Evolutionary conservation across 2,329 filamentous ascomycete genomes (phyloP).

Genomic region (Orbilia brochopaga): DNA sequence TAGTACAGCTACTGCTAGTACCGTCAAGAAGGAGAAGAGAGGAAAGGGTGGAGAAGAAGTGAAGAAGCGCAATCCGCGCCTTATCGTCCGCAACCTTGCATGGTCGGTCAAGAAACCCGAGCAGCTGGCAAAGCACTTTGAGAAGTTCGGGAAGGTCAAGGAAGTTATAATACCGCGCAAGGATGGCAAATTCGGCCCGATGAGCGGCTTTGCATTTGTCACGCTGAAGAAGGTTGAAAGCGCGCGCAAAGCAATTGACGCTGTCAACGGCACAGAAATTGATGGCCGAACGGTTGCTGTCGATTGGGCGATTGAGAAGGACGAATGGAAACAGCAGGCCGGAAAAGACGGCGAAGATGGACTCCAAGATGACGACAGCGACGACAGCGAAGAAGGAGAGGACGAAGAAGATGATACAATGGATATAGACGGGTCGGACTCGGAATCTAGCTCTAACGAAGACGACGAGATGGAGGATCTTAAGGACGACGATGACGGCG

Average conservation of each 20-base stretch:
- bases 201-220: conserved; percentile 91
- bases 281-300: conserved; percentile 89
- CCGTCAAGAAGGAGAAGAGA: conserved; percentile 59
- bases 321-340: conserved; percentile 74
- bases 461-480: conserved; percentile 60
- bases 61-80: conserved; percentile 69
- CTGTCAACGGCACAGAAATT: conserved; percentile 85
- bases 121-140: conserved; percentile 78
- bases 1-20: conserved; percentile 19
- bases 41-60: conserved; percentile 63
- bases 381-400: conserved; percentile 67
- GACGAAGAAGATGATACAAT: conserved; percentile 61
- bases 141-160: conserved; percentile 89
- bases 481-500: conserved; percentile 59
- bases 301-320: conserved; percentile 95
- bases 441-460: conserved; percentile 59
- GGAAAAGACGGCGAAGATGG: conserved; percentile 62
- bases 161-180: conserved; percentile 81
- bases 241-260: conserved; percentile 83
- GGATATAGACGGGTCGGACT: conserved; percentile 58
- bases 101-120: conserved; percentile 92
- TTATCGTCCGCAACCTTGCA: conserved; percentile 90
- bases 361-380: conserved; percentile 59
- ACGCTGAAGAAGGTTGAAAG: conserved; percentile 86
- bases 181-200: conserved; percentile 65